A percentile compares a stretch with the other conserved stretches of the same genome.
phyloP scores from a whole-genome alignment of 1,284 basidiomycete species.

The Leucoagaricus sp. region DNA sequence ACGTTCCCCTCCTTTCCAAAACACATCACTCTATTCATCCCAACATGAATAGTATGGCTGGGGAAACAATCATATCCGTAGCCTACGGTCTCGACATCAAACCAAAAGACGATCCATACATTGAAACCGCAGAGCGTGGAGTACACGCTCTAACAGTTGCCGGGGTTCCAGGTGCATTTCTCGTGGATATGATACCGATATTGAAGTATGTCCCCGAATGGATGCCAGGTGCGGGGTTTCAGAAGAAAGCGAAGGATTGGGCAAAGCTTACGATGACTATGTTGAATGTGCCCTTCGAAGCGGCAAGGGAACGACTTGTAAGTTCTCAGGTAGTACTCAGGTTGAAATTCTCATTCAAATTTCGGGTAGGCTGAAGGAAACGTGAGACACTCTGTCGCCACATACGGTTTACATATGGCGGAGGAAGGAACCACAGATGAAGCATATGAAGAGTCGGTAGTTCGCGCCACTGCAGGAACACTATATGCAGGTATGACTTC shows the following conservation, averaged over 20 bases:
- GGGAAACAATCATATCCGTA: conserved; percentile 13
- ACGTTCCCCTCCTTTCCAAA: background rate
- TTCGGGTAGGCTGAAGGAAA: conserved; percentile 17
- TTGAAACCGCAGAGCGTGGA: background rate
- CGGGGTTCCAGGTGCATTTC: background rate
- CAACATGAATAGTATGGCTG: background rate
- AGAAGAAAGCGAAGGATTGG: conserved; percentile 6
- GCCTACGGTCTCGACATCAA: conserved; percentile 1
- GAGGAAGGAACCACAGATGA: conserved; percentile 6
- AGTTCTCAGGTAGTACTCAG: background rate
- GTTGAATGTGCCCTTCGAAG: background rate
- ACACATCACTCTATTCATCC: too few relatives aligned
- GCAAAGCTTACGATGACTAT: background rate
- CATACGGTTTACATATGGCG: conserved; percentile 21
- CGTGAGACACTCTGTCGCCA: conserved; percentile 22
- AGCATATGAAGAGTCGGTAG: conserved; percentile 15
- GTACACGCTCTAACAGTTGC: background rate
- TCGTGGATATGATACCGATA: conserved; percentile 1
- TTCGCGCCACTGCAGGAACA: conserved; percentile 16
- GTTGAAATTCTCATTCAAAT: background rate
- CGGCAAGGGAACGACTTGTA: background rate
- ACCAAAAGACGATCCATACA: conserved; percentile 3
- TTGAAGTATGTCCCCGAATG: conserved; percentile 12
- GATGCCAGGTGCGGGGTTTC: conserved; percentile 12
- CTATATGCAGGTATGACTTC: conserved; percentile 19